Percentiles rank a stretch among this genome's conserved stretches.
phyloP scores from a whole-genome alignment of 2,329 filamentous ascomycete species.

The Penicillium brevicompactum region DNA sequence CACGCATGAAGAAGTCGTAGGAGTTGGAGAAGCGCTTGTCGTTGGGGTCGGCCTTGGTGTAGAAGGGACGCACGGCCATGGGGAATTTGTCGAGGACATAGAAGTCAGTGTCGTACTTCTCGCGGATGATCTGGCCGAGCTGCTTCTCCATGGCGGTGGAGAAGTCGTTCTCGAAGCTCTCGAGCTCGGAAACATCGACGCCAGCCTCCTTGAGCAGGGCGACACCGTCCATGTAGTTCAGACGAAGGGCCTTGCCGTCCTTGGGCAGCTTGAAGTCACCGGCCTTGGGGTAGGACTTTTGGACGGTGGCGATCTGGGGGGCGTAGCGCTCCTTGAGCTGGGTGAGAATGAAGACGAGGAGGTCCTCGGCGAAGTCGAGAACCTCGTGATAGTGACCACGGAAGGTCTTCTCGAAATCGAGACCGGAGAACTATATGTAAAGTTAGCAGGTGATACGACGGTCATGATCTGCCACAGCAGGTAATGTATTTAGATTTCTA shows the following conservation, averaged over 20 bases:
- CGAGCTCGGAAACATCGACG: slow-evolving; percentile 53
- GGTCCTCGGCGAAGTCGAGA: slow-evolving; percentile 51
- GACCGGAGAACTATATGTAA: slow-evolving; percentile 48
- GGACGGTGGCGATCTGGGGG: slow-evolving; percentile 48
- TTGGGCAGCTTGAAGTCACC: slow-evolving; percentile 54
- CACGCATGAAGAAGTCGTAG: slow-evolving; percentile 72
- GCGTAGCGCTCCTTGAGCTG: slow-evolving; percentile 49
- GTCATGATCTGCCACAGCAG: not conserved
- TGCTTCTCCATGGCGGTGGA: slow-evolving; percentile 59
- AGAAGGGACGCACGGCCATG: slow-evolving; percentile 83
- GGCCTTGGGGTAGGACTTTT: slow-evolving; percentile 53
- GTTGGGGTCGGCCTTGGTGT: slow-evolving; percentile 77
- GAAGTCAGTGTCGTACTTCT: slow-evolving; percentile 93
- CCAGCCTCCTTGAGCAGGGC: slow-evolving; percentile 51
- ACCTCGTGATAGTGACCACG: slow-evolving; percentile 55
- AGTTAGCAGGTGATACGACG: slow-evolving; percentile 20
- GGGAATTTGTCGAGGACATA: slow-evolving; percentile 98
- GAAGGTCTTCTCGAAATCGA: slow-evolving; percentile 57
- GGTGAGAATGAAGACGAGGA: slow-evolving; percentile 52
- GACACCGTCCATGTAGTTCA: slow-evolving; percentile 55
- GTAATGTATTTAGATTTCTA: not conserved
- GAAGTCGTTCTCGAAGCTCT: slow-evolving; percentile 51
- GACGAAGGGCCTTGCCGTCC: slow-evolving; percentile 50
- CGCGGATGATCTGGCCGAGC: slow-evolving; percentile 80
- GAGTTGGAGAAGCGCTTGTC: slow-evolving; percentile 68